Conservation (phyloP, 2,329 filamentous ascomycete genomes). For the Penicillium aurantiogriseum region DNA sequence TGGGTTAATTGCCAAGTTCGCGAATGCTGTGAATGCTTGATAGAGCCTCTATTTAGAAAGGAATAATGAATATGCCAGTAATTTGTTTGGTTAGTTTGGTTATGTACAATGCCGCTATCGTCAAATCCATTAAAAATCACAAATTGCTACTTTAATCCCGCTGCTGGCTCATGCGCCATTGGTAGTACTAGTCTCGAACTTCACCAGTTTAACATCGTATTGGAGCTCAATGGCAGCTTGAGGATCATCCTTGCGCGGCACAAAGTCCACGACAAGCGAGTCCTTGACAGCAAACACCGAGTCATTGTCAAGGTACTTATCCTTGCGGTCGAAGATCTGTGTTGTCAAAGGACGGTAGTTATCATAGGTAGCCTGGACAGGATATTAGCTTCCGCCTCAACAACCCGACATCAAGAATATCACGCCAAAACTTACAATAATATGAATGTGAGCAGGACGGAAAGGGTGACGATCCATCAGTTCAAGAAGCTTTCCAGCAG, state of each 20-base stretch:
- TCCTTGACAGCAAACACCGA: slow-evolving; percentile 62
- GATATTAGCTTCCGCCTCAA: background rate
- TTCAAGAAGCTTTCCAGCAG: slow-evolving; percentile 57
- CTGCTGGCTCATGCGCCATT: slow-evolving; percentile 11
- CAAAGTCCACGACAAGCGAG: slow-evolving; percentile 57
- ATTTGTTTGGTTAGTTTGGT: background rate
- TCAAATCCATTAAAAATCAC: slow-evolving; percentile 2
- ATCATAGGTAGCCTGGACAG: slow-evolving; percentile 50
- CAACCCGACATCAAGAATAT: background rate
- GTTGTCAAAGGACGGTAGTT: slow-evolving; percentile 70
- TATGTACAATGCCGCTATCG: background rate
- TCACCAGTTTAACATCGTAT: slow-evolving; percentile 52
- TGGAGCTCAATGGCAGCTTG: slow-evolving; percentile 54
- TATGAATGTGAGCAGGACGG: slow-evolving; percentile 63
- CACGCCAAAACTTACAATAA: slow-evolving; percentile 48
- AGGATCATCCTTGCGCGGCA: slow-evolving; percentile 51
- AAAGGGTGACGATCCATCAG: slow-evolving; percentile 61
- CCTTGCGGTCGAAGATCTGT: slow-evolving; percentile 71
- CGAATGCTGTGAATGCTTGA: slow-evolving; percentile 6
- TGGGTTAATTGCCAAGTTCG: slow-evolving; percentile 29
- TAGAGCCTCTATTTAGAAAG: background rate
- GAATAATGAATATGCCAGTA: background rate
- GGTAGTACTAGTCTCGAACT: slow-evolving; percentile 8
- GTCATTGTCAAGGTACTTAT: slow-evolving; percentile 61
- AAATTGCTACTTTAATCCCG: background rate